phyloP scores from a whole-genome alignment of 257 asterid genomes.

The Mentha longifolia region DNA sequence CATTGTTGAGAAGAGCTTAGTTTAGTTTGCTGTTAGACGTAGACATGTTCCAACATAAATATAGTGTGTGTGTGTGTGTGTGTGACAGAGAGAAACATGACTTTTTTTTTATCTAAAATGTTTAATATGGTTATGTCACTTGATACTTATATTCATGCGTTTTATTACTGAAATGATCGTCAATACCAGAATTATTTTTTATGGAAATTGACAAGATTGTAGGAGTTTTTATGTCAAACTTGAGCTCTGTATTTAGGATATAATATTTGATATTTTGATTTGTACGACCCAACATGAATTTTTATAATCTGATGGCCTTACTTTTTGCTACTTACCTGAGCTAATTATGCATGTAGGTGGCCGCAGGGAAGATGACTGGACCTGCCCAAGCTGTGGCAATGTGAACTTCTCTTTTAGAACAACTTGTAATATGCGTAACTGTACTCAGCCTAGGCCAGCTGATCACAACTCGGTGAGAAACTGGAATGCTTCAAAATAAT shows the following conservation, averaged over 20 bases:
- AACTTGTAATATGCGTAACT: conserved; percentile 88
- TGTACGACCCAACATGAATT: not conserved
- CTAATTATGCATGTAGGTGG: conserved; percentile 57
- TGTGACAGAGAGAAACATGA: too few species aligned
- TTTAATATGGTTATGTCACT: too few species aligned
- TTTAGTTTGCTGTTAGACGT: not conserved
- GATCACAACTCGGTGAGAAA: conserved; percentile 73
- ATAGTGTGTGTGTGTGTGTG: not conserved
- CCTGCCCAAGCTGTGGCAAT: conserved; percentile 89
- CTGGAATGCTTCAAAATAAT: not conserved
- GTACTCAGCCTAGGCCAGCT: conserved; percentile 91
- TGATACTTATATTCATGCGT: too few species aligned
- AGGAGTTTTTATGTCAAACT: not conserved
- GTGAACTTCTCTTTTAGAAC: conserved; percentile 91
- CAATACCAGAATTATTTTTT: not conserved
- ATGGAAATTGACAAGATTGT: not conserved
- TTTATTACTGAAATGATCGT: too few species aligned
- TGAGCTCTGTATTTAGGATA: not conserved
- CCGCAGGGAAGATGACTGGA: conserved; percentile 97
- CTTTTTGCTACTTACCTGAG: conserved; percentile 17
- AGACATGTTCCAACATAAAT: not conserved
- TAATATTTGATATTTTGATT: conserved; percentile 6
- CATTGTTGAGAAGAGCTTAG: conserved; percentile 2
- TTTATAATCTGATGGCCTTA: not conserved
- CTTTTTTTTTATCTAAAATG: too few species aligned